A percentile compares a stretch with the other conserved stretches of the same genome.
Evolutionary conservation across 805 yeast species (phyloP).

Genomic region (Metschnikowia reukaufii): DNA sequence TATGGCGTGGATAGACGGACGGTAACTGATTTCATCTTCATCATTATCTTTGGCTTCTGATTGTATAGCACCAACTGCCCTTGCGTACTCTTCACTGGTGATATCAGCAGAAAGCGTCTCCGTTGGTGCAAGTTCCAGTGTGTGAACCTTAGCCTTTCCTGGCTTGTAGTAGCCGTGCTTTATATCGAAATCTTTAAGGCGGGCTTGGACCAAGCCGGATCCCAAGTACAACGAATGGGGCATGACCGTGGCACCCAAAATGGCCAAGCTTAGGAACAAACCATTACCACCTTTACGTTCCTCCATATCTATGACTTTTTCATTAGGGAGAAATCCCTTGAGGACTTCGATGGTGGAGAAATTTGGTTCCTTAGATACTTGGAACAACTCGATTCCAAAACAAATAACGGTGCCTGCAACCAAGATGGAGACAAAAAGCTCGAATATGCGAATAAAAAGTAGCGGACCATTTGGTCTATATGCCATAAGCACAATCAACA

Average conservation of each 20-base stretch:
- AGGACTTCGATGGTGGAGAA: slow-evolving; percentile 54
- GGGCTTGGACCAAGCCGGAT: slow-evolving; percentile 82
- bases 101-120: slow-evolving; percentile 1
- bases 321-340: slow-evolving; percentile 51
- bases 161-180: slow-evolving; percentile 57
- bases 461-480: slow-evolving; percentile 84
- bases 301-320: slow-evolving; percentile 33
- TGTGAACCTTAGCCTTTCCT: not conserved
- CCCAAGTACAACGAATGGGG: slow-evolving; percentile 87
- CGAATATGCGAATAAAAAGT: slow-evolving; percentile 74
- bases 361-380: slow-evolving; percentile 57
- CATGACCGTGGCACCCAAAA: slow-evolving; percentile 93
- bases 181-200: slow-evolving; percentile 72
- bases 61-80: slow-evolving; percentile 8
- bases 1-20: slow-evolving; percentile 80
- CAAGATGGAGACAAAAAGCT: slow-evolving; percentile 71
- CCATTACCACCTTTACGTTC: slow-evolving; percentile 46
- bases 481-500: slow-evolving; percentile 79
- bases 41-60: slow-evolving; percentile 1
- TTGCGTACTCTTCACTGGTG: slow-evolving; percentile 15
- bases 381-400: slow-evolving; percentile 73
- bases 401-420: slow-evolving; percentile 84
- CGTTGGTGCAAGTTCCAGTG: not conserved
- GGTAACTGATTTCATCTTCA: slow-evolving; percentile 45
- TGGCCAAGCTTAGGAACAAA: slow-evolving; percentile 73